A percentile compares a stretch with the other conserved stretches of the same genome.
Conservation (phyloP, 306 rosid genomes). For the Parietaria judaica region DNA sequence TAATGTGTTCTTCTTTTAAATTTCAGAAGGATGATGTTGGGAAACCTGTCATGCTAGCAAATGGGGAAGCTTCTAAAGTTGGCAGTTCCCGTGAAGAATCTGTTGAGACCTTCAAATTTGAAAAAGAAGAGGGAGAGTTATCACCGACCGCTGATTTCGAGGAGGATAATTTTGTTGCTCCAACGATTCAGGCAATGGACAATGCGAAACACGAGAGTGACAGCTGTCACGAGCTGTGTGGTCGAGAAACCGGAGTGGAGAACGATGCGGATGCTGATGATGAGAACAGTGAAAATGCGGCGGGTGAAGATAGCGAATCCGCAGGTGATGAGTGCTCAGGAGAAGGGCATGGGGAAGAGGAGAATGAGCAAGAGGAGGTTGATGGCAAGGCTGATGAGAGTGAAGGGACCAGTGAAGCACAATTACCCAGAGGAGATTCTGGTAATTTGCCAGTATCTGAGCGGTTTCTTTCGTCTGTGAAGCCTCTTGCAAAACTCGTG, state of each 20-base stretch:
- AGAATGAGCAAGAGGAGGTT: constrained; percentile 60
- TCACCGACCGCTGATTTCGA: constrained; percentile 79
- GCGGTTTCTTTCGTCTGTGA: constrained; percentile 62
- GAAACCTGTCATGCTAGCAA: constrained; percentile 34
- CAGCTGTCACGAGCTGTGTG: constrained; percentile 37
- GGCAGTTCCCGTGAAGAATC: constrained; percentile 46
- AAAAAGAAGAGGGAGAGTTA: constrained; percentile 97
- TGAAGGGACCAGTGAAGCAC: constrained; percentile 67
- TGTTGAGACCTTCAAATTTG: constrained; percentile 52
- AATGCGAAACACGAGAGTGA: constrained; percentile 39
- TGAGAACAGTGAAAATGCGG: constrained; percentile 87
- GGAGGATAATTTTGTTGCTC: constrained; percentile 71
- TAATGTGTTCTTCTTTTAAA: constrained; percentile 19
- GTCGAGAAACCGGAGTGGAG: constrained; percentile 60
- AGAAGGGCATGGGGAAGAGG: constrained; percentile 77
- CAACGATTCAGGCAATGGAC: constrained; percentile 29
- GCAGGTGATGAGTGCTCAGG: constrained; percentile 83
- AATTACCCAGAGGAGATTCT: constrained; percentile 61
- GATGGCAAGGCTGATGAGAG: constrained; percentile 94
- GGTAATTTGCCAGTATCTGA: constrained; percentile 52
- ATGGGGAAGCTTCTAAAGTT: constrained; percentile 42
- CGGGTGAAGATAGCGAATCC: constrained; percentile 89
- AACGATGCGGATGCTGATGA: constrained; percentile 89
- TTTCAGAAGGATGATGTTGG: constrained; percentile 48
- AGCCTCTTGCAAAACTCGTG: constrained; percentile 80